Base-by-base conservation (phyloP, 345 rosid genomes). In the Euphorbia lathyris region DNA sequence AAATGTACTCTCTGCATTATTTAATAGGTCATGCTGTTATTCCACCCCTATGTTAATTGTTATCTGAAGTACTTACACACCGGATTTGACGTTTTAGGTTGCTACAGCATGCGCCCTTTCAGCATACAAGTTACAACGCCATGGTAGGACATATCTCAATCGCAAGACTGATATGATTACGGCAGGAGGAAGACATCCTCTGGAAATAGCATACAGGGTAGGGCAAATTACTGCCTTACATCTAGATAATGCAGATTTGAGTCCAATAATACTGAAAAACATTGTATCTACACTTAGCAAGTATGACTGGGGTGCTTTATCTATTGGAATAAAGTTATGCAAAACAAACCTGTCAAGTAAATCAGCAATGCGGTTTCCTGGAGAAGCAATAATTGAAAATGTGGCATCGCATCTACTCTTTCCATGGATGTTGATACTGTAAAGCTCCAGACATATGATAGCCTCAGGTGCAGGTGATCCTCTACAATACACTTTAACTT, bases 161-260 rank as follows among this genome's bases (percentile, higher is more conserved):
- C 90, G 96, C 42, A 86, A 85, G 78, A 88, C 88, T 0, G 99
- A 94, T 80, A 92, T 94, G 97, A 73, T 92, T 71, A 85, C 85
- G 84, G 86, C 91, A 26, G 97, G 99, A 77, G 97, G 99, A 81
- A 87, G 99, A 66, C 99, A 94, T 77, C 99, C 99, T 0, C 87
- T 94, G 93, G 83, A 90, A 72, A 73, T 94, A 78, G 86, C 87
- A 23, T 94, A 94, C 77, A 86, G 76, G 74, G 93, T 88, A 7
- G 97, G 98, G 30, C 91, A 94, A 82, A 79, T 94, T 65, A 91
- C 90, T 5, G 96, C 92, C 53, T 74, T 94, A 59, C 79, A 80
- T 67, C 82, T 90, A 38, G 82, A 73, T 7, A 79, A 94, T 67
- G 97, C 90, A 0, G 97, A 91, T 63, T 13, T 86, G 53, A 91